phyloP scores from a whole-genome alignment of 495 filamentous ascomycete genomes.

The Corynascus novoguineensis region DNA sequence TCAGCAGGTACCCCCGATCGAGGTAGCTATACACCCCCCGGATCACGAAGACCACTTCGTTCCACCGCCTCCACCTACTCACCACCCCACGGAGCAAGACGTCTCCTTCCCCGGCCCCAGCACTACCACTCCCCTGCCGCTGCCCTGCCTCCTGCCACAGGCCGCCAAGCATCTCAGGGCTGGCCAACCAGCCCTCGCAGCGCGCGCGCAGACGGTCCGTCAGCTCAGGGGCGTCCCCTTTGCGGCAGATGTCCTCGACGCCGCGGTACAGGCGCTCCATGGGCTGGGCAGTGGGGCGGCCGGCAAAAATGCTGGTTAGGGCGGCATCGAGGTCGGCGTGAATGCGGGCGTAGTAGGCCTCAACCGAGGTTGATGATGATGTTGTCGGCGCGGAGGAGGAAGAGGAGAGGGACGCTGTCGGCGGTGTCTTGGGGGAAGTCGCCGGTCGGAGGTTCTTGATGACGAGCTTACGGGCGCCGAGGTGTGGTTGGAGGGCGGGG shows the following conservation, averaged over 20 bases:
- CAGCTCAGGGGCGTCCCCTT: slow-evolving; percentile 60
- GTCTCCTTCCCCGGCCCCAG: slow-evolving; percentile 23
- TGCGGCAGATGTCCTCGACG: slow-evolving; percentile 82
- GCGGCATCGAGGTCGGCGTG: slow-evolving; percentile 68
- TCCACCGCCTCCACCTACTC: slow-evolving; percentile 73
- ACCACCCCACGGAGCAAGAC: slow-evolving; percentile 60
- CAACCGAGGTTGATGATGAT: slow-evolving; percentile 21
- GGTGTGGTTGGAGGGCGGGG: slow-evolving; percentile 47
- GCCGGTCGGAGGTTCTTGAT: slow-evolving; percentile 74
- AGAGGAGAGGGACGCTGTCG: slow-evolving; percentile 39
- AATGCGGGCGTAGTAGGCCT: slow-evolving; percentile 64
- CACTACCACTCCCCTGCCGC: slow-evolving; percentile 34
- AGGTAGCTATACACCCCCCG: slow-evolving; percentile 87
- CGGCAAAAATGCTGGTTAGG: slow-evolving; percentile 63
- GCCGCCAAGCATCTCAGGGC: slow-evolving; percentile 46
- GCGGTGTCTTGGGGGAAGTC: neutral
- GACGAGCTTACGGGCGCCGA: slow-evolving; percentile 71
- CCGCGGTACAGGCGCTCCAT: slow-evolving; percentile 85
- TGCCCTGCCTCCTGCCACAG: slow-evolving; percentile 42
- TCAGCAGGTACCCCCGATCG: slow-evolving; percentile 81
- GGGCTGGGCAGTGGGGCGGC: slow-evolving; percentile 56
- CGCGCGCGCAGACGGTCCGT: slow-evolving; percentile 55
- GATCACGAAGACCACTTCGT: slow-evolving; percentile 66
- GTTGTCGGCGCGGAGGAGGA: neutral
- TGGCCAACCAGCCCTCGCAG: slow-evolving; percentile 58